Conservation (phyloP, 176 grass and related monocot genomes). For the Bolboschoenus planiculmis region DNA sequence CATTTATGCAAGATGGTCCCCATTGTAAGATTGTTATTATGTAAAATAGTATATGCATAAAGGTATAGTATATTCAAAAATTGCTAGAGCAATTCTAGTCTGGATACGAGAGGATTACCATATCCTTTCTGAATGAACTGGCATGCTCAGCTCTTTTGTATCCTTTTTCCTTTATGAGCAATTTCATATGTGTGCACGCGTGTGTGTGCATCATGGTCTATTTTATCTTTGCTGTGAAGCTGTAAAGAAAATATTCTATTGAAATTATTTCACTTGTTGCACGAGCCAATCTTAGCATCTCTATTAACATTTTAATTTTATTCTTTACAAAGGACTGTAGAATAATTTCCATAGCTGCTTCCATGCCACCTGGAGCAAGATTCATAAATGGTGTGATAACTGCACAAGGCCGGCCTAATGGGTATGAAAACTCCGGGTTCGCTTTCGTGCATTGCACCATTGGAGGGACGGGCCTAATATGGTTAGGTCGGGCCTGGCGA, state of each 20-base stretch:
- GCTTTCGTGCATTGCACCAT: conserved; percentile 65
- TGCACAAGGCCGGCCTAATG: conserved; percentile 42
- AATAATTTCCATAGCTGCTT: conserved; percentile 65
- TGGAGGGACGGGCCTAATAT: conserved; percentile 56
- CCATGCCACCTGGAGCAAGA: conserved; percentile 50
- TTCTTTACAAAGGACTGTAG: conserved; percentile 45
- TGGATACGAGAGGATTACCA: neutral
- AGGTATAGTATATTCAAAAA: neutral
- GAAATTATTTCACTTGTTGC: neutral
- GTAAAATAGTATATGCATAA: neutral
- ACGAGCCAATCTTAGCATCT: neutral
- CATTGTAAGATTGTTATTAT: neutral
- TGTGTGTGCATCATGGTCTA: neutral
- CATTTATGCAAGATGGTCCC: neutral
- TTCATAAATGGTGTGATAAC: conserved; percentile 55
- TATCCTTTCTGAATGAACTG: neutral
- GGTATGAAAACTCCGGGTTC: conserved; percentile 60
- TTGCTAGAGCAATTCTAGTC: neutral
- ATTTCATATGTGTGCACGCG: neutral
- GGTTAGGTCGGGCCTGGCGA: conserved; percentile 76
- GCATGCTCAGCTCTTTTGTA: neutral
- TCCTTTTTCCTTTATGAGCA: neutral
- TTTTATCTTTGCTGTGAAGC: no score
- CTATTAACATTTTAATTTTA: neutral
- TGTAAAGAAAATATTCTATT: no score